Conservation (phyloP, 768 basidiomycete genomes). For the Saitozyma sp. region DNA sequence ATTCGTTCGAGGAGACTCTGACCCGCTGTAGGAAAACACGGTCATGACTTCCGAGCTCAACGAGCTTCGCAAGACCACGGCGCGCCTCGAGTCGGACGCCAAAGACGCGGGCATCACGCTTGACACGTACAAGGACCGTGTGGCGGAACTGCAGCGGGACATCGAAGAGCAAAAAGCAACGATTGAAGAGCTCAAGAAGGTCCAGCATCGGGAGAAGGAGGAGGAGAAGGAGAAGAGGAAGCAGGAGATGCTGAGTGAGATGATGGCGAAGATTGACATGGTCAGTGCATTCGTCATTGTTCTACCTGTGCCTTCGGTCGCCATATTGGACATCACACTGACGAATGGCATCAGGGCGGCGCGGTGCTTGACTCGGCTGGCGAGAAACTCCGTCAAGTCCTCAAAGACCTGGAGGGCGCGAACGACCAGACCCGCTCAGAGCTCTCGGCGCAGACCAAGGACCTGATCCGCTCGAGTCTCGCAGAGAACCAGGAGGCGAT, state of each 20-base stretch:
- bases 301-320: not conserved
- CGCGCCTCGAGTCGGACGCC: constrained; percentile 90
- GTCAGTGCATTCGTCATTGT: constrained; percentile 57
- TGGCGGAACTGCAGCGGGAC: constrained; percentile 73
- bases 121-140: constrained; percentile 94
- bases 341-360: constrained; percentile 38
- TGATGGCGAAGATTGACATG: constrained; percentile 99
- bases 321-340: not conserved
- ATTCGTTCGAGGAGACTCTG: constrained; percentile 1
- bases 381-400: constrained; percentile 42
- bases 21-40: constrained; percentile 74
- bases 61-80: constrained; percentile 86
- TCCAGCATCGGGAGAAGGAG: constrained; percentile 78
- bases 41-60: constrained; percentile 88
- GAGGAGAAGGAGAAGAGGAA: constrained; percentile 99
- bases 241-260: constrained; percentile 97
- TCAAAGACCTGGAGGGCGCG: constrained; percentile 45
- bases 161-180: constrained; percentile 54
- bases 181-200: constrained; percentile 82
- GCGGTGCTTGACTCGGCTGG: constrained; percentile 27
- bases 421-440: constrained; percentile 60
- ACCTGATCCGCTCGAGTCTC: constrained; percentile 79
- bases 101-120: constrained; percentile 90
- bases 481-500: constrained; percentile 82
- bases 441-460: constrained; percentile 56